Conservation (phyloP, 176 grass and related monocot genomes). For the Tuctoria greenei region DNA sequence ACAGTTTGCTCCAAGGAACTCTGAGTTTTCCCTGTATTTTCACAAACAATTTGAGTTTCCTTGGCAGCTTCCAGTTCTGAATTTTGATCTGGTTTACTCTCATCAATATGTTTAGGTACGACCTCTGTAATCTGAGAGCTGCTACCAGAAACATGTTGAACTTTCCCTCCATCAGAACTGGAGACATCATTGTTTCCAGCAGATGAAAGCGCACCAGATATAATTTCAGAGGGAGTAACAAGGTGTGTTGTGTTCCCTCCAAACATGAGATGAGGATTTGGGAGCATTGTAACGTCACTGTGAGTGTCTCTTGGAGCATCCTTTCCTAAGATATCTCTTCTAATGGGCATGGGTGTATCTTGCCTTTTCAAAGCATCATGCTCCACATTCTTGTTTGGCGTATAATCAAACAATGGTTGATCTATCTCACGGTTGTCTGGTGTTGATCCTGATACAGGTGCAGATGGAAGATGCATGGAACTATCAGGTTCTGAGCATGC, state of each 20-base stretch:
- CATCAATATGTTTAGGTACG: slow-evolving; percentile 49
- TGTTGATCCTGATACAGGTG: slow-evolving; percentile 50
- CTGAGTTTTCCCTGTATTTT: slow-evolving; percentile 44
- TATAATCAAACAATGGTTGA: slow-evolving; percentile 48
- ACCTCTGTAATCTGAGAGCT: slow-evolving; percentile 35
- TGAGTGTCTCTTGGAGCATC: slow-evolving; percentile 49
- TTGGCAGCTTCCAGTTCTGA: slow-evolving; percentile 53
- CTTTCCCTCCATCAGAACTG: slow-evolving; percentile 52
- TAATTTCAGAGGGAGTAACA: slow-evolving; percentile 94
- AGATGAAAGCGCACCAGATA: slow-evolving; percentile 73
- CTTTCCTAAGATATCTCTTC: slow-evolving; percentile 52
- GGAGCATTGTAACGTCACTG: slow-evolving; percentile 47
- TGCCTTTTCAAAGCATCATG: slow-evolving; percentile 46
- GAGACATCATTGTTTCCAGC: slow-evolving; percentile 46
- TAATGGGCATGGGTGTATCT: slow-evolving; percentile 46
- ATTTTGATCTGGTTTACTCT: slow-evolving; percentile 40
- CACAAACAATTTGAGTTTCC: slow-evolving; percentile 47
- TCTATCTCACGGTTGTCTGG: slow-evolving; percentile 51
- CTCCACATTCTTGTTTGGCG: slow-evolving; percentile 37
- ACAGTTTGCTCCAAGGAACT: slow-evolving; percentile 47
- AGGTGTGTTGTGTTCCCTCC: slow-evolving; percentile 74
- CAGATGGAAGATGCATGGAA: slow-evolving; percentile 41
- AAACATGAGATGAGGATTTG: slow-evolving; percentile 72
- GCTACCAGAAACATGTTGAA: slow-evolving; percentile 43
- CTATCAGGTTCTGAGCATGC: slow-evolving; percentile 52